Evolutionary conservation across 345 rosid genomes (phyloP).

Genomic region (Linum usitatissimum): DNA sequence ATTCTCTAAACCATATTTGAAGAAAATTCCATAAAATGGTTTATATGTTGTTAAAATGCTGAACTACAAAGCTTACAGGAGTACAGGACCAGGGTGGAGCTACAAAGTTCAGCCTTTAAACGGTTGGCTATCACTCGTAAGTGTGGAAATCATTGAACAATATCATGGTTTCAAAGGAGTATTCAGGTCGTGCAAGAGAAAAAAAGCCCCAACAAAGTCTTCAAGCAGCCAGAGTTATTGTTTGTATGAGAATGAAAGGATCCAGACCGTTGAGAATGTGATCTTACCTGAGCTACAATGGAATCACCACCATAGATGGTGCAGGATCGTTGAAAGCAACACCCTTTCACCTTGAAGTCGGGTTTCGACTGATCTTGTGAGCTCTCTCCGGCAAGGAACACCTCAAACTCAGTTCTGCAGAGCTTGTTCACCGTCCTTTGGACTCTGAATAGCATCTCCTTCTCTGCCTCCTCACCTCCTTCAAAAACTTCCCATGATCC

Average conservation of each 20-base stretch:
- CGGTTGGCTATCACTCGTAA: not conserved
- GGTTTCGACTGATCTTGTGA: conserved; percentile 18
- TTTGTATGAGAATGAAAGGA: not conserved
- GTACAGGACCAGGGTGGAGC: not conserved
- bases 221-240: not conserved
- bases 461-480: conserved; percentile 31
- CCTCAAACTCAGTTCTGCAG: conserved; percentile 50
- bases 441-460: conserved; percentile 42
- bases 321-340: conserved; percentile 67
- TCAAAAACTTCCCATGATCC: conserved; percentile 59
- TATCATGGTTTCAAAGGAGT: not conserved
- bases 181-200: not conserved
- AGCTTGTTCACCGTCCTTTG: conserved; percentile 39
- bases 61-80: not conserved
- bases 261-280: not conserved
- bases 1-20: not conserved
- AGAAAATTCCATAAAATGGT: not conserved
- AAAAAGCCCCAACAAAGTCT: not conserved
- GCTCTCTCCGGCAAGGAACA: conserved; percentile 28
- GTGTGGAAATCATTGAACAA: not conserved
- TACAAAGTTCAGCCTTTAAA: too few relatives aligned
- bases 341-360: conserved; percentile 51
- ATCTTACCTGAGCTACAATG: conserved; percentile 62
- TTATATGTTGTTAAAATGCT: not conserved
- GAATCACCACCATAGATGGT: conserved; percentile 52